A percentile compares a stretch with the other conserved stretches of the same genome.
These are phyloP conservation scores for Brassica incana DNA, from an alignment of 345 rosid species.

Conservation along the genomic window DNA sequence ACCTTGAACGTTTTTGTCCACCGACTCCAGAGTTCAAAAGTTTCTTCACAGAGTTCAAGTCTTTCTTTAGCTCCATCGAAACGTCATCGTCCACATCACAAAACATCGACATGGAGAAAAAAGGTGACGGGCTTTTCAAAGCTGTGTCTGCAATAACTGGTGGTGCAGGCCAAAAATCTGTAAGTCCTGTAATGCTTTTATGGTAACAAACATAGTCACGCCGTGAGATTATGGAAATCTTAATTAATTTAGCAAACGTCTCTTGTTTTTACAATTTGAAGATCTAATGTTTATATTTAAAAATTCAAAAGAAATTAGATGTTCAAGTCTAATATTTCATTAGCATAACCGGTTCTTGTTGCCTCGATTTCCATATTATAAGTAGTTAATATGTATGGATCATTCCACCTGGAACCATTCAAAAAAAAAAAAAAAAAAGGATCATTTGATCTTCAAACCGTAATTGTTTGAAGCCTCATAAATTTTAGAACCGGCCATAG, in stretches of 20 bases:
- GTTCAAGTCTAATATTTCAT: too few relatives aligned
- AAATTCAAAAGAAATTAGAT: too few relatives aligned
- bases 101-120: conserved; percentile 5
- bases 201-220: neutral
- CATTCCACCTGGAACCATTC: too few relatives aligned
- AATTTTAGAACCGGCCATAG: neutral
- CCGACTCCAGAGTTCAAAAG: conserved; percentile 20
- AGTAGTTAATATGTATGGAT: too few relatives aligned
- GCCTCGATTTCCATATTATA: too few relatives aligned
- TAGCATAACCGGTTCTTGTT: too few relatives aligned
- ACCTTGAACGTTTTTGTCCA: conserved; percentile 16
- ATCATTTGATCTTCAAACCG: neutral
- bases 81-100: neutral
- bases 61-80: conserved; percentile 17
- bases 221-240: neutral
- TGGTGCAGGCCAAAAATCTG: conserved; percentile 24
- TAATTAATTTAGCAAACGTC: neutral
- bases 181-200: neutral
- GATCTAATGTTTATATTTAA: neutral
- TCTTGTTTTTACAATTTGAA: neutral
- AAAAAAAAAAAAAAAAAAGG: too few relatives aligned
- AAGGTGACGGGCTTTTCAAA: conserved; percentile 11
- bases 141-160: conserved; percentile 18
- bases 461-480: neutral
- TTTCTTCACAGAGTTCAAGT: conserved; percentile 28